These are phyloP conservation scores for Kodamaea kaohsiungensis DNA, from an alignment of 805 yeast species.

Conservation along the genomic window DNA sequence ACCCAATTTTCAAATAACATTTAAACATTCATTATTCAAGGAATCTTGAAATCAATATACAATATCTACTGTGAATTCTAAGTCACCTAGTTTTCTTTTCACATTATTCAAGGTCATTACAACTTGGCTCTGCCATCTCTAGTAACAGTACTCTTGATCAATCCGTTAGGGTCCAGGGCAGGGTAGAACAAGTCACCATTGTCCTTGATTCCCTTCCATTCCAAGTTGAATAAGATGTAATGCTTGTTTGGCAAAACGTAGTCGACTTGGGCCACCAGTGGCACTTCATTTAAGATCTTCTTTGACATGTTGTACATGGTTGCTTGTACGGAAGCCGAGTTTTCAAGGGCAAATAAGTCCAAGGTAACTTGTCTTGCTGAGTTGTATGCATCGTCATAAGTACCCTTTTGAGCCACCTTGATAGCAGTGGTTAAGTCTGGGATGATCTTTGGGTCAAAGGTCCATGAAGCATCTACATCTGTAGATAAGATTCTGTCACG, in stretches of 20 bases:
- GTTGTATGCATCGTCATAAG: conserved; percentile 66
- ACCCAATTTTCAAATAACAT: neutral
- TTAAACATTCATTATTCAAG: neutral
- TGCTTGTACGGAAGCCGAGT: conserved; percentile 94
- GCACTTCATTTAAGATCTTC: conserved; percentile 60
- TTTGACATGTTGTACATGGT: conserved; percentile 93
- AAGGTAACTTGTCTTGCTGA: conserved; percentile 69
- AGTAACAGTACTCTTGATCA: conserved; percentile 83
- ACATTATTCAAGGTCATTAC: conserved; percentile 35
- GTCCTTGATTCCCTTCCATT: conserved; percentile 81
- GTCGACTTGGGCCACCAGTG: conserved; percentile 61
- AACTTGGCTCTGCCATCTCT: conserved; percentile 53
- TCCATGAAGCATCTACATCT: conserved; percentile 76
- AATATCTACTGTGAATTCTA: neutral
- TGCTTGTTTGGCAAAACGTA: conserved; percentile 91
- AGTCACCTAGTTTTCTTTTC: neutral
- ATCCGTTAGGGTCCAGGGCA: conserved; percentile 88
- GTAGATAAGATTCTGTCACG: conserved; percentile 85
- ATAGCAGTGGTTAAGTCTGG: conserved; percentile 52
- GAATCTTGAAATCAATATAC: neutral
- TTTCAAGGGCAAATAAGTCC: conserved; percentile 77
- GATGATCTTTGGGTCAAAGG: conserved; percentile 53
- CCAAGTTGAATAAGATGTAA: conserved; percentile 75
- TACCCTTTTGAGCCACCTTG: conserved; percentile 55
- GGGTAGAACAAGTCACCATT: conserved; percentile 88